phyloP scores from a whole-genome alignment of 2,329 filamentous ascomycete species.

The Colletotrichum lupini region DNA sequence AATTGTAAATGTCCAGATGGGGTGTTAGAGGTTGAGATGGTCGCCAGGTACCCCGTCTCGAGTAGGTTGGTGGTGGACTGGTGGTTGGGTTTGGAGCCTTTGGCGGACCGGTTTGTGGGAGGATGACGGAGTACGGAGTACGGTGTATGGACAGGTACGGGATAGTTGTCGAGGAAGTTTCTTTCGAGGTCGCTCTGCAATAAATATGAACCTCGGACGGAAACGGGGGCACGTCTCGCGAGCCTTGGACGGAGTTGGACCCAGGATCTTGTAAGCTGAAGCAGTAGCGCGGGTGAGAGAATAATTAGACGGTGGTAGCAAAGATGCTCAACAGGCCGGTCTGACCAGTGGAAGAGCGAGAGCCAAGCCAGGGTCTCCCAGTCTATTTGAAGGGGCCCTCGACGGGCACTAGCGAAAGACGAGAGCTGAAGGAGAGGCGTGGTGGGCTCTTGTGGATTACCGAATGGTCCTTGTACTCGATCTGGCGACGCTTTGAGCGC shows the following conservation, averaged over 20 bases:
- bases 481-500: slow-evolving; percentile 25
- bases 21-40: slow-evolving; percentile 33
- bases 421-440: slow-evolving; percentile 21
- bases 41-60: slow-evolving; percentile 17
- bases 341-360: neutral
- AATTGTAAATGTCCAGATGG: slow-evolving; percentile 17
- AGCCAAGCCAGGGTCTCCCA: slow-evolving; percentile 20
- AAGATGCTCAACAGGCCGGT: slow-evolving; percentile 7
- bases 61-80: slow-evolving; percentile 7
- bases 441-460: slow-evolving; percentile 20
- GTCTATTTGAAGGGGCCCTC: slow-evolving; percentile 27
- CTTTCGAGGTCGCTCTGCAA: slow-evolving; percentile 23
- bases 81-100: slow-evolving; percentile 1
- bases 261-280: slow-evolving; percentile 18
- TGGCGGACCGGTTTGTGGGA: neutral
- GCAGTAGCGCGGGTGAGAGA: slow-evolving; percentile 30
- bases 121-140: neutral
- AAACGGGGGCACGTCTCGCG: slow-evolving; percentile 27
- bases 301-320: slow-evolving; percentile 24
- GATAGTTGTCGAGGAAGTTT: slow-evolving; percentile 8
- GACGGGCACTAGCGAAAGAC: slow-evolving; percentile 9
- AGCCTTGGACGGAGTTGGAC: slow-evolving; percentile 18
- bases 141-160: neutral
- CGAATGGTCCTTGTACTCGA: slow-evolving; percentile 21
- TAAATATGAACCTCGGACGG: slow-evolving; percentile 35